Evolutionary conservation across 306 rosid species (phyloP).

Genomic region (Medicago truncatula): MtrunA17r5.0-ANR NC_053042.1:34791501-34792000

Average conservation of each 20-base stretch:
- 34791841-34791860: not conserved
- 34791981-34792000: not conserved
- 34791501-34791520: not conserved
- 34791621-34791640: not conserved
- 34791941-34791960: not conserved
- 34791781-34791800: too few species aligned
- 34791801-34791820: not conserved
- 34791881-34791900: not conserved
- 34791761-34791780: slow-evolving; percentile 1
- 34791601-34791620: not conserved
- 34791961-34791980: not conserved
- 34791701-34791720: not conserved
- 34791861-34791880: not conserved
- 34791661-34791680: not conserved
- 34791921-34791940: not conserved
- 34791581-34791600: not conserved
- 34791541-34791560: not conserved
- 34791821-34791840: not conserved
- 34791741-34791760: not conserved
- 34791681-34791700: not conserved
- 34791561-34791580: not conserved
- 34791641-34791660: not conserved
- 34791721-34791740: not conserved
- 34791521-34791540: not conserved
- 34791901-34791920: not conserved